phyloP scores from a whole-genome alignment of 306 rosid genomes.

The Delonix regia region DNA sequence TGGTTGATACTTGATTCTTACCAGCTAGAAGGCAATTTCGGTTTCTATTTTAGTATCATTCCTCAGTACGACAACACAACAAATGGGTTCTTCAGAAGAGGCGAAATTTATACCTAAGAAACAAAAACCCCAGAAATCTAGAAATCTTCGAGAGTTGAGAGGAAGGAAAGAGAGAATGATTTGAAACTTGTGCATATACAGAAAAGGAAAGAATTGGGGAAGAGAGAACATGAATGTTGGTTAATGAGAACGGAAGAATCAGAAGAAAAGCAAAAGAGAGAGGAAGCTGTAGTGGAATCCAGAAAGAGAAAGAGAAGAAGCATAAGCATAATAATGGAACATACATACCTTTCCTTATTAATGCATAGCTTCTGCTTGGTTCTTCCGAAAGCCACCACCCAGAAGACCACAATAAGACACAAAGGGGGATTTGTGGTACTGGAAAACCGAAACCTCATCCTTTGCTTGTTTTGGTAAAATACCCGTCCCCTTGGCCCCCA shows the following conservation, averaged over 20 bases:
- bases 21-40: constrained; percentile 23
- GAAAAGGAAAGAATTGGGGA: constrained; percentile 25
- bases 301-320: too few species aligned
- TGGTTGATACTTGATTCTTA: constrained; percentile 28
- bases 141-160: constrained; percentile 22
- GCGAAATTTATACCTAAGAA: constrained; percentile 34
- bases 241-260: background rate
- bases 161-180: background rate
- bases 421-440: constrained; percentile 17
- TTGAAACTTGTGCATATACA: background rate
- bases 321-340: too few species aligned
- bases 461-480: constrained; percentile 63
- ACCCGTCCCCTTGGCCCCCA: background rate
- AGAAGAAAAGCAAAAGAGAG: constrained; percentile 3
- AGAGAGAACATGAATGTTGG: background rate
- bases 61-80: too few species aligned
- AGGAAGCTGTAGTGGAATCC: background rate
- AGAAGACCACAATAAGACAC: constrained; percentile 38
- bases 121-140: constrained; percentile 43
- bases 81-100: background rate
- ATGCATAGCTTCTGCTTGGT: too few species aligned
- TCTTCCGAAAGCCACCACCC: too few species aligned
- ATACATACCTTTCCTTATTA: constrained; percentile 45
- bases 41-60: too few species aligned
- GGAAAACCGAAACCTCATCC: constrained; percentile 39